Conservation (phyloP, 1,284 basidiomycete genomes). For the Cryptococcus sp. region DNA sequence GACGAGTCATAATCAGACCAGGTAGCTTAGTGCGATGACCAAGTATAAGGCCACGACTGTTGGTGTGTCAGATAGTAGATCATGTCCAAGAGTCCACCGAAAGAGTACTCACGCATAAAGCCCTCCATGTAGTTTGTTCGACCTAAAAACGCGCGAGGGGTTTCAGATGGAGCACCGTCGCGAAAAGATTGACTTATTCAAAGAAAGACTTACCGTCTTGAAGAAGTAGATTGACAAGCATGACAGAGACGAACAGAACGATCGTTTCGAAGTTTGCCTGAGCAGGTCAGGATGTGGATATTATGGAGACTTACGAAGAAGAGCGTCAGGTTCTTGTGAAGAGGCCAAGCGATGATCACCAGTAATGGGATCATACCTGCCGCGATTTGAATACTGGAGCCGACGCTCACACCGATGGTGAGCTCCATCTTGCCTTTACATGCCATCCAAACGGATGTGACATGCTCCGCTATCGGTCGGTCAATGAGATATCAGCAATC, state of each 20-base stretch:
- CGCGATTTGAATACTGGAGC: slow-evolving; percentile 89
- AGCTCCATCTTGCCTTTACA: slow-evolving; percentile 82
- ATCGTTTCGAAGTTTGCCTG: slow-evolving; percentile 64
- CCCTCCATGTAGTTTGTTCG: slow-evolving; percentile 89
- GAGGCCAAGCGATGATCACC: slow-evolving; percentile 77
- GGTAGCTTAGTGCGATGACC: slow-evolving; percentile 61
- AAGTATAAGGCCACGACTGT: slow-evolving; percentile 64
- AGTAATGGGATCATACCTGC: slow-evolving; percentile 81
- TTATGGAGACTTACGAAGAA: slow-evolving; percentile 62
- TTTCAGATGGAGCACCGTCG: slow-evolving; percentile 16
- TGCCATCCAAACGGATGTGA: slow-evolving; percentile 86
- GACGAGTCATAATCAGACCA: slow-evolving; percentile 22
- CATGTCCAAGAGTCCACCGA: not conserved
- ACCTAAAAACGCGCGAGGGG: slow-evolving; percentile 49
- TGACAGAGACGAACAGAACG: slow-evolving; percentile 76
- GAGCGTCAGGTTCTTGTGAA: slow-evolving; percentile 75
- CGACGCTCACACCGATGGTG: slow-evolving; percentile 84
- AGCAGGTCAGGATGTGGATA: slow-evolving; percentile 1
- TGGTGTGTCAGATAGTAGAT: not conserved
- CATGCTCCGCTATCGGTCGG: slow-evolving; percentile 58
- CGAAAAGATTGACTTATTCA: slow-evolving; percentile 70
- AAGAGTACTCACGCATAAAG: slow-evolving; percentile 45
- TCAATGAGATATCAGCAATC: not conserved
- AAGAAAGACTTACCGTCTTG: slow-evolving; percentile 65
- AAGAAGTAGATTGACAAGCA: slow-evolving; percentile 76